Base-by-base conservation (phyloP, 768 basidiomycete genomes). In the Leccinum pellstonianum region DNA sequence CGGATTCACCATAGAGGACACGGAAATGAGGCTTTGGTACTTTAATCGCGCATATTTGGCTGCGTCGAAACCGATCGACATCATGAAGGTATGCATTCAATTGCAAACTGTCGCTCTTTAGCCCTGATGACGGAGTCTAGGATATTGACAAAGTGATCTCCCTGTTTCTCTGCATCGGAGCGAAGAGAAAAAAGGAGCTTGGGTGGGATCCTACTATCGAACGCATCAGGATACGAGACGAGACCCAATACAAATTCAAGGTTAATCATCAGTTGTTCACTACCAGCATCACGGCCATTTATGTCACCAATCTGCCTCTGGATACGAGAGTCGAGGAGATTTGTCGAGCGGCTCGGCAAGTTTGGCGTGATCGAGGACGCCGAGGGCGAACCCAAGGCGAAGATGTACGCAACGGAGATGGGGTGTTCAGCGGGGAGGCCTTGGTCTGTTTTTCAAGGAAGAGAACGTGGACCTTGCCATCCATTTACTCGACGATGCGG, bases 11-110 rank as follows among this genome's bases (percentile, higher is more conserved):
- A 25, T 48, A 17, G 47, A 48, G 23, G 47, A 48, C 23, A 48
- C 23, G 12, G 2, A 23, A 7, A 21, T 68, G 64, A 62, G 75
- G 19, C 1, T 76, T 21, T 77, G 76, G 76, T 67, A 46, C 11
- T 6, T 3, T 7, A 41, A 49, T 51, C 46, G 48, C 9, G 52
- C 55, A 17, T 43, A 56, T 2, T 50, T 66, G 10, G 25, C 49
- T 0, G 38, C 48, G 5, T 59, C 55, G 7, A 9, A 2, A 7
- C 41, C 60, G 0, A 21, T 67, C 15, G 2, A 62, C 29, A 59
- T 59, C 15, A 35, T 41, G 17, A 41, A 8, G 17, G 38, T 41
- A 41, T 9, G 8, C 17, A 41, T n/a, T 41, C 38, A 41, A 41
- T 41, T 41, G 8, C 8, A n/a, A 41, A 41, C 17, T n/a, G 8